Evolutionary conservation across 345 rosid genomes (phyloP).

Genomic region (Brassica nigra): DNA sequence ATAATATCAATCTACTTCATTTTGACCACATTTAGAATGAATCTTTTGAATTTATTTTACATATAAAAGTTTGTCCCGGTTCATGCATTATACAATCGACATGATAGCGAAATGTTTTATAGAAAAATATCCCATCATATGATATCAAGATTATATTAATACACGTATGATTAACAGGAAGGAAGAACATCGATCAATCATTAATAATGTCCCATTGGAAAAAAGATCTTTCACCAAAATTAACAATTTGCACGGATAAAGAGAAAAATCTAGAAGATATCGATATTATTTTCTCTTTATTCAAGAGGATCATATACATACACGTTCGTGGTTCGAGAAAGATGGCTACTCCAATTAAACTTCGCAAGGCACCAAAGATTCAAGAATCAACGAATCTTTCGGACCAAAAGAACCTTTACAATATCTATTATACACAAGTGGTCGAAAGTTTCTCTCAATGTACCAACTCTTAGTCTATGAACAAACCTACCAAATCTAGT

Average conservation of each 20-base stretch:
- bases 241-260: constrained; percentile 32
- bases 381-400: constrained; percentile 35
- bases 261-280: background rate
- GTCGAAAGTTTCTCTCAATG: background rate
- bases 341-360: constrained; percentile 24
- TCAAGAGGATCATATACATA: constrained; percentile 30
- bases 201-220: constrained; percentile 29
- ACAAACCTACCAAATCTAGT: constrained; percentile 29
- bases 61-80: background rate
- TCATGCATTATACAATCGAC: background rate
- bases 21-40: background rate
- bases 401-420: constrained; percentile 26
- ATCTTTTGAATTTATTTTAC: background rate
- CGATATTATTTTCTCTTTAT: constrained; percentile 1
- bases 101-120: constrained; percentile 4
- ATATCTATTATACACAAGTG: constrained; percentile 22
- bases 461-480: constrained; percentile 14
- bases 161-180: constrained; percentile 13
- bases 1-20: background rate
- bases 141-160: constrained; percentile 1
- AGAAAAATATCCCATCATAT: background rate
- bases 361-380: constrained; percentile 10
- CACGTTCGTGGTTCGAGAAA: constrained; percentile 38
- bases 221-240: constrained; percentile 23
- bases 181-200: constrained; percentile 21